Conservation (phyloP, 768 basidiomycete species). For the Termitomyces sp. region DNA sequence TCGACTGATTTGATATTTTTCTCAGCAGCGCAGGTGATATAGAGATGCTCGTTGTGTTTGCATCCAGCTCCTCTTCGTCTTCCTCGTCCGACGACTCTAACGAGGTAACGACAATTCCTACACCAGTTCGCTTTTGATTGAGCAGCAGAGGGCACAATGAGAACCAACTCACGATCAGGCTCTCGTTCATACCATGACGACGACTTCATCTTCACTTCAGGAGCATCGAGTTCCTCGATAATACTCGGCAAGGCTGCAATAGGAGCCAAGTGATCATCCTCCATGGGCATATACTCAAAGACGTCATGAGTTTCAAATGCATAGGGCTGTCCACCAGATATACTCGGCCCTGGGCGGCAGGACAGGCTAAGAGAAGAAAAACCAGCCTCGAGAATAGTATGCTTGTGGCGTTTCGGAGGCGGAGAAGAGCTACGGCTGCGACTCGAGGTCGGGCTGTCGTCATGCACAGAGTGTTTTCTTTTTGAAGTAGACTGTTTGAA, state of each 20-base stretch:
- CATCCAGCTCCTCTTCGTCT: conserved; percentile 20
- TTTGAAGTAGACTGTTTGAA: conserved; percentile 32
- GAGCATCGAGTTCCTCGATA: conserved; percentile 36
- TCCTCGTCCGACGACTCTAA: conserved; percentile 45
- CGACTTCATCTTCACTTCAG: conserved; percentile 59
- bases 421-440: conserved; percentile 10
- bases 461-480: conserved; percentile 28
- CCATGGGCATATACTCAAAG: conserved; percentile 8
- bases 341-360: conserved; percentile 15
- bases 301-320: conserved; percentile 11
- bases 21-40: conserved; percentile 44
- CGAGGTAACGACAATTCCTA: conserved; percentile 63
- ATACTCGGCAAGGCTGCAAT: neutral
- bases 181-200: conserved; percentile 68
- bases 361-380: conserved; percentile 46
- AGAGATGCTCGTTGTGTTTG: conserved; percentile 20
- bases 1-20: conserved; percentile 31
- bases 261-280: conserved; percentile 2
- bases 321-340: conserved; percentile 7
- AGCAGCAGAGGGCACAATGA: conserved; percentile 12
- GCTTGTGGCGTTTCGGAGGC: conserved; percentile 43
- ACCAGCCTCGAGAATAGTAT: conserved; percentile 47
- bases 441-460: conserved; percentile 9
- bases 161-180: conserved; percentile 48
- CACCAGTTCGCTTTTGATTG: conserved; percentile 2